Base-by-base conservation (phyloP, 2,329 filamentous ascomycete genomes). In the Xylaria sp. region DNA sequence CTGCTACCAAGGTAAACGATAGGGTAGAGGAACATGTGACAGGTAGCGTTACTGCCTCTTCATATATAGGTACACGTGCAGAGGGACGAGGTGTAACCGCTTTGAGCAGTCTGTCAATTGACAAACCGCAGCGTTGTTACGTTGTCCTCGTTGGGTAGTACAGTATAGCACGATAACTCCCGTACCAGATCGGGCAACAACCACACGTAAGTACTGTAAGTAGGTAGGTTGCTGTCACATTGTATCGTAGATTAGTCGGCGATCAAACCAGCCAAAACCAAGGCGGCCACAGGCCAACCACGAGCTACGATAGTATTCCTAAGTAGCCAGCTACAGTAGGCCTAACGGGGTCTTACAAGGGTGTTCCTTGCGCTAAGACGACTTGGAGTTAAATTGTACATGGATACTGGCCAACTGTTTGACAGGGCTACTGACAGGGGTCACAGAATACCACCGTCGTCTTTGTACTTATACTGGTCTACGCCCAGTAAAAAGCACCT, bases 201-300 rank as follows among this genome's bases (percentile, higher is more conserved):
- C 54, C 36, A 40, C 42, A 33, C 26, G 36, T n/a, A n/a, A n/a
- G n/a, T 59, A 49, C 10, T 48, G n/a, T 57, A 23, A 23, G 23
- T 23, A 23, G 23, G 23, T 6, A 57, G 56, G 23, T 60, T 60
- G 20, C 28, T 26, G 17, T 63, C 28, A 46, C 33, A 48, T 44
- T 36, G 36, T 36, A 17, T n/a, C 42, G 56, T 51, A 67, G 68
- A 63, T 66, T 66, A 57, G 73, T 74, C 70, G 74, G 73, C 74
- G 74, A 76, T 72, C 74, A 74, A 76, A 69, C 72, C 63, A 42
- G 65, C 60, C 59, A 46, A 59, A 67, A 68, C 69, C 46, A 67
- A 53, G 33, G 66, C 17, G 36, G 40, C 48, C 38, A 44, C 36
- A 28, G 51, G 36, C 38, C 46, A 40, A 48, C 56, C 54, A 63